phyloP scores from a whole-genome alignment of 441 rosid species.

The Pelargonium exstipulatum region DNA sequence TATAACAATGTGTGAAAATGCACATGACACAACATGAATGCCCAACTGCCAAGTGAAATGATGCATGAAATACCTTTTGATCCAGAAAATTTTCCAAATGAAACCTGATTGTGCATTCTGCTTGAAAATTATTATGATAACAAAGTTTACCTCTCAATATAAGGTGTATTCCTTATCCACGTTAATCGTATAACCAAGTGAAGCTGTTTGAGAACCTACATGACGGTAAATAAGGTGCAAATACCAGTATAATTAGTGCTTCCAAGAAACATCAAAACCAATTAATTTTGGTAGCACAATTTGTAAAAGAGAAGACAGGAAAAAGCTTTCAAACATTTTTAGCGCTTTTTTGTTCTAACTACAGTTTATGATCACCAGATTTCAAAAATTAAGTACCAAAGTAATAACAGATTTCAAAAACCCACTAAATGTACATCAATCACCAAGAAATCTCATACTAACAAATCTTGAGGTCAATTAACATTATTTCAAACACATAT shows the following conservation, averaged over 20 bases:
- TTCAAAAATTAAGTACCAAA: not conserved
- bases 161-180: conserved; percentile 77
- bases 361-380: not conserved
- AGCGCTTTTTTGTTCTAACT: not conserved
- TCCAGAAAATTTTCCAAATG: conserved; percentile 4
- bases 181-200: conserved; percentile 52
- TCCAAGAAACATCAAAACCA: not conserved
- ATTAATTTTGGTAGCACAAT: not conserved
- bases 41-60: not conserved
- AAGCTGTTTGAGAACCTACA: conserved; percentile 68
- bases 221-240: conserved; percentile 7
- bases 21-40: not conserved
- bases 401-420: not conserved
- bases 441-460: not conserved
- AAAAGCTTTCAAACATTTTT: not conserved
- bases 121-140: not conserved
- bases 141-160: conserved; percentile 45
- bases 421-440: not conserved
- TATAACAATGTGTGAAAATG: not conserved
- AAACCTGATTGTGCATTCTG: not conserved
- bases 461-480: not conserved
- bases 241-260: not conserved
- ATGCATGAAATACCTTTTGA: not conserved
- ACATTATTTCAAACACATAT: not conserved
- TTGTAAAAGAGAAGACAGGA: not conserved